phyloP scores from a whole-genome alignment of 371 early-diverging fungal species.

The Apophysomyces variabilis region DNA sequence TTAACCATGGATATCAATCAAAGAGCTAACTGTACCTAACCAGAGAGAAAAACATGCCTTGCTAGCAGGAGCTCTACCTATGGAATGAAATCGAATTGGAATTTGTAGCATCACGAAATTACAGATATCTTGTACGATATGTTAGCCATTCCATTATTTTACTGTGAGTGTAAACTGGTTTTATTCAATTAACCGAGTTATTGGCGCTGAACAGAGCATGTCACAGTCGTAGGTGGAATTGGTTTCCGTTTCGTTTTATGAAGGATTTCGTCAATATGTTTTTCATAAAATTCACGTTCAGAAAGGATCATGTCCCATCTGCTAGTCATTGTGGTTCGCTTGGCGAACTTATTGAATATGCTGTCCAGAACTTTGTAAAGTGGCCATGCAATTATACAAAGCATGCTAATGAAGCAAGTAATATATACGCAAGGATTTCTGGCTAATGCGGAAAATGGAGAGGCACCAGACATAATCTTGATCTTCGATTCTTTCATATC shows the following conservation, averaged over 20 bases:
- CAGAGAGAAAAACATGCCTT: too few species aligned
- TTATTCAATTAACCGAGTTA: not conserved
- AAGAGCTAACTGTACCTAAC: too few species aligned
- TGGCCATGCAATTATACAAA: slow-evolving; percentile 45
- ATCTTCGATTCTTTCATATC: slow-evolving; percentile 37
- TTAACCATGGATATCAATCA: too few species aligned
- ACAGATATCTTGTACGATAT: too few species aligned
- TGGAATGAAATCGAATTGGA: too few species aligned
- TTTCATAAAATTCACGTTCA: slow-evolving; percentile 42
- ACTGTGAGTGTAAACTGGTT: too few species aligned
- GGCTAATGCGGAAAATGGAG: slow-evolving; percentile 24
- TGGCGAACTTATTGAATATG: slow-evolving; percentile 25
- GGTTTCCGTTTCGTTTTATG: slow-evolving; percentile 7
- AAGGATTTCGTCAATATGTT: slow-evolving; percentile 34
- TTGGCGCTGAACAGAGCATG: not conserved
- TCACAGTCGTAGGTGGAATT: too few species aligned
- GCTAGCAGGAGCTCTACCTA: too few species aligned
- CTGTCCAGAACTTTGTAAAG: slow-evolving; percentile 14
- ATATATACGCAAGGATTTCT: slow-evolving; percentile 29
- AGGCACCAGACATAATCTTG: slow-evolving; percentile 32
- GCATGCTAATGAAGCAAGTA: slow-evolving; percentile 38
- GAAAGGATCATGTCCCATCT: slow-evolving; percentile 44
- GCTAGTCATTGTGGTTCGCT: slow-evolving; percentile 40
- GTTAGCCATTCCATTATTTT: too few species aligned
- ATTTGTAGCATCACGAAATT: too few species aligned